Evolutionary conservation across 2,329 filamentous ascomycete species (phyloP), one percentile per base, ranked within the genome.

Genomic region (Diaporthe citri): DNA sequence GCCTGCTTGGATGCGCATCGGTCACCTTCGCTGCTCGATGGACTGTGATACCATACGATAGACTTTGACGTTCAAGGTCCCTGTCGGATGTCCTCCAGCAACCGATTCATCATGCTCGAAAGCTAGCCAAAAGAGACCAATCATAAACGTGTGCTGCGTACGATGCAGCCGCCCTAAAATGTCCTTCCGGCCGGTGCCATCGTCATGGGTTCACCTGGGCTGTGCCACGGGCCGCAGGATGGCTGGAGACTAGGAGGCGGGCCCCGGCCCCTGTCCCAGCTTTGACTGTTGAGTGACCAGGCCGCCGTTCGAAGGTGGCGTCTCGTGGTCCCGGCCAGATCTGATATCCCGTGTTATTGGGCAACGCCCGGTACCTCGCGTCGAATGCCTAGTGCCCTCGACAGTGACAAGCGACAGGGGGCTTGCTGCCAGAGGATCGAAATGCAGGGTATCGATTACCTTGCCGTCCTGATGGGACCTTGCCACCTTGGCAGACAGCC

Each of bases 171-270:
- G 57, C 66, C 55, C 46, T 56, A 48, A 62, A 39, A 71, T 55
- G 39, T 36, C 64, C 46, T 70, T 70, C 72, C 62, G 64, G 51
- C 73, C 69, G 55, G 59, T 72, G 59, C 43, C 67, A 64, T 76
- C 57, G 57, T 69, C 67, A 72, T 72, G 57, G 72, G 67, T 72
- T 72, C 60, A 70, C 62, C 67, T 62, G 31, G 39, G 57, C 25
- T 36, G 59, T 69, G 46, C 60, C 75, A 76, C 75, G 75, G 75
- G 72, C 75, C 75, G 75, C 75, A 76, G 75, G 73, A 76, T 76
- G 67, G 75, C 75, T 74, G 43, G 72, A 48, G 36, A 55, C 66
- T 56, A 72, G 51, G 72, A 62, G 60, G 15, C 34, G 25, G n/a
- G 46, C 67, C 75, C 72, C 51, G 72, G 52, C 62, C 75, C 72